Conservation (phyloP, 805 yeast species). For the Metschnikowia hibisci region DNA sequence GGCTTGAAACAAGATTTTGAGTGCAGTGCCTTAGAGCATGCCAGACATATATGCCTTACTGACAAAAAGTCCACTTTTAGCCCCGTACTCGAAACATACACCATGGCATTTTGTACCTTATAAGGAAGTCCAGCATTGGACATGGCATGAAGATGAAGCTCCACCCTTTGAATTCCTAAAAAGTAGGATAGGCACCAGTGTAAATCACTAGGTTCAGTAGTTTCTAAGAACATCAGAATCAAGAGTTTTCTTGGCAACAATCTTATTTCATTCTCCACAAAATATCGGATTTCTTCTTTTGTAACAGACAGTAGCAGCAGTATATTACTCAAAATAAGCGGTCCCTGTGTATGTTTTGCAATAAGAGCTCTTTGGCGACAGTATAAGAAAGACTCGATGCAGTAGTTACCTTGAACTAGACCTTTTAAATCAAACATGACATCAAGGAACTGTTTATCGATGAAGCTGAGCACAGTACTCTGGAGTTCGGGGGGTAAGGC, state of each 20-base stretch:
- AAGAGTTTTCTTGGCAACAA: not conserved
- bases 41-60: slow-evolving; percentile 1
- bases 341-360: slow-evolving; percentile 11
- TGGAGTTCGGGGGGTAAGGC: slow-evolving; percentile 19
- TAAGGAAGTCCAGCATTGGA: not conserved
- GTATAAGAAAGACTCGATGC: slow-evolving; percentile 4
- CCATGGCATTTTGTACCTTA: not conserved
- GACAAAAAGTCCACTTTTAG: not conserved
- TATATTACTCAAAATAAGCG: slow-evolving; percentile 13
- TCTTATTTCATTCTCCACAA: slow-evolving; percentile 14
- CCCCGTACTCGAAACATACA: not conserved
- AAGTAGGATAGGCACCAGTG: slow-evolving; percentile 13
- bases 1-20: no score
- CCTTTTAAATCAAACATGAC: slow-evolving; percentile 13
- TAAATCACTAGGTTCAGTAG: slow-evolving; percentile 10
- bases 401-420: not conserved
- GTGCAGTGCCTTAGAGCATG: no score
- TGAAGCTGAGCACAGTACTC: slow-evolving; percentile 12
- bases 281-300: slow-evolving; percentile 16
- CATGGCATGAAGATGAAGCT: not conserved
- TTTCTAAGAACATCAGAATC: slow-evolving; percentile 6
- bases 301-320: slow-evolving; percentile 9
- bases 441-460: slow-evolving; percentile 16
- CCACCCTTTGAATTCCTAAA: slow-evolving; percentile 12
- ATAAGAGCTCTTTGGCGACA: slow-evolving; percentile 15